phyloP scores from a whole-genome alignment of 192 early-diverging fungal species.

The Coemansia sp. region DNA sequence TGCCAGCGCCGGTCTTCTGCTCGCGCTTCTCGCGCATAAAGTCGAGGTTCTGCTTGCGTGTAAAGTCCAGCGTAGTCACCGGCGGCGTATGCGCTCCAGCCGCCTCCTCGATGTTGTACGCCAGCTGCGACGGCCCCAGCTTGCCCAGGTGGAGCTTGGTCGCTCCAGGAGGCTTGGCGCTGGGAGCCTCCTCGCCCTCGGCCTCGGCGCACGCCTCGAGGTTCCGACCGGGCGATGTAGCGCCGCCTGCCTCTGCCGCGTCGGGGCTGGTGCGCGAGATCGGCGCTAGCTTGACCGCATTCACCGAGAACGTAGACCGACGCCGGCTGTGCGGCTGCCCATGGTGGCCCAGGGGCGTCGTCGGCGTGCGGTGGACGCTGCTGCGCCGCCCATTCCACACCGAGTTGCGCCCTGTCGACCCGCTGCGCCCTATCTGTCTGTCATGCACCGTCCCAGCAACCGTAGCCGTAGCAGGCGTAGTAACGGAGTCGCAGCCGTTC shows the following conservation, averaged over 20 bases:
- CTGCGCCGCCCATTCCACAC: slow-evolving; percentile 53
- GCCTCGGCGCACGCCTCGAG: slow-evolving; percentile 29
- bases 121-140: slow-evolving; percentile 49
- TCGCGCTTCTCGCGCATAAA: slow-evolving; percentile 49
- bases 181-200: slow-evolving; percentile 10
- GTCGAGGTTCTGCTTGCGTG: slow-evolving; percentile 50
- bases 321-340: slow-evolving; percentile 54
- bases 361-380: slow-evolving; percentile 52
- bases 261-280: slow-evolving; percentile 38
- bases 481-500: slow-evolving; percentile 2
- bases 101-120: slow-evolving; percentile 47
- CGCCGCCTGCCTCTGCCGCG: slow-evolving; percentile 10
- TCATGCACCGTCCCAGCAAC: slow-evolving; percentile 19
- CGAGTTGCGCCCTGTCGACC: slow-evolving; percentile 40
- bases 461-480: slow-evolving; percentile 18
- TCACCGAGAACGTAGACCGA: slow-evolving; percentile 49
- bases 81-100: slow-evolving; percentile 47
- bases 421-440: slow-evolving; percentile 32
- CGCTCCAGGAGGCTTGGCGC: neutral
- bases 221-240: slow-evolving; percentile 4
- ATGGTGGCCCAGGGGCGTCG: slow-evolving; percentile 48
- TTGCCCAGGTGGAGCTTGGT: slow-evolving; percentile 2
- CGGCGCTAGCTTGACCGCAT: slow-evolving; percentile 47
- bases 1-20: slow-evolving; percentile 35
- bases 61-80: slow-evolving; percentile 49